A percentile compares a stretch with the other conserved stretches of the same genome.
phyloP scores from a whole-genome alignment of 495 filamentous ascomycete species.

The Hypoxylon rickii region DNA sequence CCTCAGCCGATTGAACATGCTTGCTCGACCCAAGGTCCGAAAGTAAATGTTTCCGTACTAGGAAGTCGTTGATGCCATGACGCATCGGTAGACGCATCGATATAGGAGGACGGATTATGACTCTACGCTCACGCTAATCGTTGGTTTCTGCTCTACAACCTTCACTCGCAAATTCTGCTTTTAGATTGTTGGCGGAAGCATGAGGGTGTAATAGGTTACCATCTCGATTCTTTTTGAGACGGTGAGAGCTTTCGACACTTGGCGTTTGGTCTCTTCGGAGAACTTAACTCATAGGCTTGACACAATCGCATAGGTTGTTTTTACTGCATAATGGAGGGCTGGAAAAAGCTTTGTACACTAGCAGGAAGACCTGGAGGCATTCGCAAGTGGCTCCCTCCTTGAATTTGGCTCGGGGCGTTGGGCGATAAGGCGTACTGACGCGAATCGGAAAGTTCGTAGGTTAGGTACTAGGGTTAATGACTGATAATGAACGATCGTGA shows the following conservation, averaged over 20 bases:
- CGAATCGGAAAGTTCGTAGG: slow-evolving; percentile 6
- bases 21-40: slow-evolving; percentile 56
- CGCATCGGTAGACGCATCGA: not conserved
- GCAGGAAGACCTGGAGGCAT: slow-evolving; percentile 1
- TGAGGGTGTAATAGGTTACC: slow-evolving; percentile 3
- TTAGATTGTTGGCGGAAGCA: slow-evolving; percentile 16
- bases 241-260: slow-evolving; percentile 2
- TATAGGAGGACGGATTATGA: slow-evolving; percentile 6
- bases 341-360: slow-evolving; percentile 10
- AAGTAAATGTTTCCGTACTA: slow-evolving; percentile 36
- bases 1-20: slow-evolving; percentile 56
- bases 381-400: slow-evolving; percentile 5
- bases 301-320: slow-evolving; percentile 3
- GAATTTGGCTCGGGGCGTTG: slow-evolving; percentile 4
- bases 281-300: not conserved
- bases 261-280: not conserved
- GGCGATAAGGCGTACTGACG: slow-evolving; percentile 1
- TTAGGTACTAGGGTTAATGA: slow-evolving; percentile 25
- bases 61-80: not conserved
- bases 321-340: slow-evolving; percentile 11
- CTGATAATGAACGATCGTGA: slow-evolving; percentile 17
- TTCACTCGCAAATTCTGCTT: slow-evolving; percentile 4
- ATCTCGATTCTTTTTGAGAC: slow-evolving; percentile 4
- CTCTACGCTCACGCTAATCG: no score
- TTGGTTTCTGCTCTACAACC: not conserved